Base-by-base conservation (phyloP, 495 filamentous ascomycete species). In the Podospora pseudocomata region DNA sequence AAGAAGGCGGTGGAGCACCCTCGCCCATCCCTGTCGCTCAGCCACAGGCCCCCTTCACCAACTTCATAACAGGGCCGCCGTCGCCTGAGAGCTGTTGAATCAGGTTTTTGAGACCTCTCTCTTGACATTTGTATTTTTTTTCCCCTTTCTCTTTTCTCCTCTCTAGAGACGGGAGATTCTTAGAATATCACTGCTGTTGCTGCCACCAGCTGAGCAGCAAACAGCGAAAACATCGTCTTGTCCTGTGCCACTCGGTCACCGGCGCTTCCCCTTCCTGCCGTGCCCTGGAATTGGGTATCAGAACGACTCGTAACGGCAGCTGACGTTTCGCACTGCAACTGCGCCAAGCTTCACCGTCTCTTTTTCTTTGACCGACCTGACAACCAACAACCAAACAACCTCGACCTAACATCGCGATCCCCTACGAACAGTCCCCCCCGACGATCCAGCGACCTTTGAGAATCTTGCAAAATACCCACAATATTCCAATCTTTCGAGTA, bases 61-160 rank as follows among this genome's bases (percentile, higher is more conserved):
- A 69, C 70, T 72, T 75, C 68, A 69, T 75, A 71, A 66, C 26
- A 20, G 65, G 65, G 64, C n/a, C 3, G 59, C 30, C 64, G 49
- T 74, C 72, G 70, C 68, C 70, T 70, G 61, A 63, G 72, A 68
- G 68, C 57, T 72, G 65, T 68, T 72, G 71, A 73, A 71, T 71
- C 71, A 65, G 63, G 54, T 68, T 70, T 75, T 72, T 68, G 66
- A 69, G 72, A 68, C 58, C 54, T 66, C 70, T 63, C 56, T 61
- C 59, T 54, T 71, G 60, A 72, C 67, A 23, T 23, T 23, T 23
- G 23, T 23, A 23, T 23, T 23, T 23, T 23, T 23, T 23, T 23
- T 1, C 0, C 23, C 23, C 23, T 1, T 69, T 72, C 59, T 54
- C 11, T 26, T 34, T 28, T 30, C 16, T 20, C 26, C 1, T 13